A percentile compares a stretch with the other conserved stretches of the same genome.
phyloP scores from a whole-genome alignment of 805 yeast genomes.

The Ogataea saltuana region DNA sequence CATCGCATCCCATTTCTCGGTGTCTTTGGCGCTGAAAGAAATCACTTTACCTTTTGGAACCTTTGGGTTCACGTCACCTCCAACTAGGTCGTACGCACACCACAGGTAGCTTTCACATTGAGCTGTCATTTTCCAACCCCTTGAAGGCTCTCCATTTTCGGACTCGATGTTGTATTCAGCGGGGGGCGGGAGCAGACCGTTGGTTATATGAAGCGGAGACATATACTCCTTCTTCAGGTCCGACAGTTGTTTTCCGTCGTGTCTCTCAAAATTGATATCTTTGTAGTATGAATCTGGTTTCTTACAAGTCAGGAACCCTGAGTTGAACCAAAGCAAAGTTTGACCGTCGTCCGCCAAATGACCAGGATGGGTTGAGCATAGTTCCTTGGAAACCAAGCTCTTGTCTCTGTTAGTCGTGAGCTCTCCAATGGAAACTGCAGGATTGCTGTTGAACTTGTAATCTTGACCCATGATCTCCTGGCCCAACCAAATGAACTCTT shows the following conservation, averaged over 20 bases:
- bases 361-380: slow-evolving; percentile 66
- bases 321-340: slow-evolving; percentile 64
- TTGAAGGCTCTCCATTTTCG: slow-evolving; percentile 44
- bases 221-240: slow-evolving; percentile 39
- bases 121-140: slow-evolving; percentile 56
- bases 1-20: slow-evolving; percentile 40
- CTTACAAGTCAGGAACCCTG: slow-evolving; percentile 66
- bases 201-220: slow-evolving; percentile 43
- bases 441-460: slow-evolving; percentile 49
- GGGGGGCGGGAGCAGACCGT: slow-evolving; percentile 56
- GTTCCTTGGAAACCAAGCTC: slow-evolving; percentile 40
- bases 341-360: slow-evolving; percentile 55
- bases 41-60: slow-evolving; percentile 48
- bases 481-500: slow-evolving; percentile 76
- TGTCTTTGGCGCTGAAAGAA: slow-evolving; percentile 34
- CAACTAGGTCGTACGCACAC: slow-evolving; percentile 62
- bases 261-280: slow-evolving; percentile 38
- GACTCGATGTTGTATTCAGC: slow-evolving; percentile 35
- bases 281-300: slow-evolving; percentile 41
- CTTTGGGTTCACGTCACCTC: slow-evolving; percentile 44
- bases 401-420: slow-evolving; percentile 29
- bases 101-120: slow-evolving; percentile 58
- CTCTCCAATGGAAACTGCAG: slow-evolving; percentile 61
- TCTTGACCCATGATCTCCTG: slow-evolving; percentile 56
- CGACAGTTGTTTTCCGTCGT: slow-evolving; percentile 27